Evolutionary conservation across 169 alveolate genomes (phyloP).

Genomic region (Plasmodium yoelii): DNA sequence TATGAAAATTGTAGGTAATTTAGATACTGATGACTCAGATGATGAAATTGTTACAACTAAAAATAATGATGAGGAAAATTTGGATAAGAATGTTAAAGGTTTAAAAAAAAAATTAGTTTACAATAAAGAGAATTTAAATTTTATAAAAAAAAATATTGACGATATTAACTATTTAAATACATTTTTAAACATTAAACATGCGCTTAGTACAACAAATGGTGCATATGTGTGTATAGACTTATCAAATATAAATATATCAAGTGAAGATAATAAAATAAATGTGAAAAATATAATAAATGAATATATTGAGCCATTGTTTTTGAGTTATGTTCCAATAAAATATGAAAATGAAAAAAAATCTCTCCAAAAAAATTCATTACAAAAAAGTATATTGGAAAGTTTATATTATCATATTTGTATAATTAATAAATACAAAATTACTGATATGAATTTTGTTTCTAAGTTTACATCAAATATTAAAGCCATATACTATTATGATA

Average conservation of each 20-base stretch:
- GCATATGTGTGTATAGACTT: constrained; percentile 65
- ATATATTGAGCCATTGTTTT: constrained; percentile 79
- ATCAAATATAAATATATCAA: constrained; percentile 35
- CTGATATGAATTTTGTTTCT: constrained; percentile 29
- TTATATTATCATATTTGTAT: constrained; percentile 64
- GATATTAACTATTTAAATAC: constrained; percentile 70
- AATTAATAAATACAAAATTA: constrained; percentile 24
- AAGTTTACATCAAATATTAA: constrained; percentile 36
- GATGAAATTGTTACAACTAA: not conserved
- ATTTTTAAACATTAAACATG: constrained; percentile 53
- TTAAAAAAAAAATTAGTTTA: not conserved
- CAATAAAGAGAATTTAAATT: constrained; percentile 29
- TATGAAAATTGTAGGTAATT: not conserved
- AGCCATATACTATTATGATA: constrained; percentile 30
- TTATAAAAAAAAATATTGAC: constrained; percentile 34
- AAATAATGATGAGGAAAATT: not conserved
- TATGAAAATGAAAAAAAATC: constrained; percentile 56
- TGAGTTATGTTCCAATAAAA: constrained; percentile 82
- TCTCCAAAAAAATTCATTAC: constrained; percentile 27
- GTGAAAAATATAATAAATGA: constrained; percentile 68
- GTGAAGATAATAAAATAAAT: constrained; percentile 7
- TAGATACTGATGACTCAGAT: not conserved
- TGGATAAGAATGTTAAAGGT: not conserved
- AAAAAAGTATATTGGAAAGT: constrained; percentile 48
- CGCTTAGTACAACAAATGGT: constrained; percentile 53